Percentiles rank a stretch among this genome's conserved stretches.
Conservation (phyloP, 2,329 filamentous ascomycete genomes). For the Ophiostoma montium region DNA sequence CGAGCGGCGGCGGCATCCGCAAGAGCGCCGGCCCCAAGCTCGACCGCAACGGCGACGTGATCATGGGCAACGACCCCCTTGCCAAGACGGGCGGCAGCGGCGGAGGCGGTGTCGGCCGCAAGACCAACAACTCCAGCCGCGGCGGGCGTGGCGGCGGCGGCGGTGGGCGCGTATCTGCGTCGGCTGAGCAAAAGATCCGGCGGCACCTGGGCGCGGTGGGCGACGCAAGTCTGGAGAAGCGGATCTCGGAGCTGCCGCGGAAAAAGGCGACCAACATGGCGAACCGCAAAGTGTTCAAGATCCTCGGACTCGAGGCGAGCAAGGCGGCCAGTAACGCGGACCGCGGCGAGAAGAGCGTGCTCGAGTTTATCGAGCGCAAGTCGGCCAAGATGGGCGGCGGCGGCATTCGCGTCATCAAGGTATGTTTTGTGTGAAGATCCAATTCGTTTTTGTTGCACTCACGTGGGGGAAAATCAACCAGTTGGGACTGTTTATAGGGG, state of each 20-base stretch:
- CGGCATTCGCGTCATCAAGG: slow-evolving; percentile 58
- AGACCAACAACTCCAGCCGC: neutral
- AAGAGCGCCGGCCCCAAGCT: slow-evolving; percentile 30
- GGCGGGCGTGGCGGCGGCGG: slow-evolving; percentile 6
- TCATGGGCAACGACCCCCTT: slow-evolving; percentile 31
- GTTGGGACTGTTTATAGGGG: too few relatives aligned
- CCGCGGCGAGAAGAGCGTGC: slow-evolving; percentile 49
- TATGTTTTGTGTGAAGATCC: slow-evolving; percentile 41
- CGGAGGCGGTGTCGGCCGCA: slow-evolving; percentile 3
- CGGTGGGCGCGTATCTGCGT: neutral
- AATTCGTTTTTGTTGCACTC: slow-evolving; percentile 14
- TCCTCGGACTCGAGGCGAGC: slow-evolving; percentile 53
- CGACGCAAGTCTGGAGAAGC: slow-evolving; percentile 16
- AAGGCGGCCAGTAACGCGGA: slow-evolving; percentile 53
- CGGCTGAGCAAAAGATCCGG: slow-evolving; percentile 13
- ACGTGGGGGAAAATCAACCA: neutral
- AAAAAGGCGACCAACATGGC: slow-evolving; percentile 13
- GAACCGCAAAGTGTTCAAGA: slow-evolving; percentile 27
- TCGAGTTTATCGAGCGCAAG: slow-evolving; percentile 60
- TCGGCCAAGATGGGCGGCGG: slow-evolving; percentile 38
- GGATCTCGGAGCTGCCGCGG: slow-evolving; percentile 14
- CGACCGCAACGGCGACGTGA: slow-evolving; percentile 45
- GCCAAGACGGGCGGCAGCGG: slow-evolving; percentile 4
- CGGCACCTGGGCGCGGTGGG: slow-evolving; percentile 19
- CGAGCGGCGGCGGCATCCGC: slow-evolving; percentile 27